Conservation (phyloP, 495 filamentous ascomycete species). For the Penicillium arizonense region DNA sequence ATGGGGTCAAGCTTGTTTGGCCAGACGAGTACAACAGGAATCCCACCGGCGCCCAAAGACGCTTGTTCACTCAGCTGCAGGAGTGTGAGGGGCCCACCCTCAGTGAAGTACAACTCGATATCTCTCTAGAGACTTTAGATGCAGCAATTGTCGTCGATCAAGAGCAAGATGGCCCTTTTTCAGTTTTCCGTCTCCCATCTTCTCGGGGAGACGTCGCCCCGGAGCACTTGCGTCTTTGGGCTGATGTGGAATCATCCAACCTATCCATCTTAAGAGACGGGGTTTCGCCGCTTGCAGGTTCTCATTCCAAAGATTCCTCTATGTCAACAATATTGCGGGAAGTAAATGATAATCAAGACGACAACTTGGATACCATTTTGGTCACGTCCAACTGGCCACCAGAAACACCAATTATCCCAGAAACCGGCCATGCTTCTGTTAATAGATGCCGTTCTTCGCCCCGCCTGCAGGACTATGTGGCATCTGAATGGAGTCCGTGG, state of each 20-base stretch:
- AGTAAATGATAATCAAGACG: neutral
- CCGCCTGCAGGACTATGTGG: neutral
- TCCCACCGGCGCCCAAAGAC: neutral
- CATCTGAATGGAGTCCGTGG: neutral
- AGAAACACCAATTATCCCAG: no score
- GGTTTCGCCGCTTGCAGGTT: neutral
- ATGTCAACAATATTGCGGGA: neutral
- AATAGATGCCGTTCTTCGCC: neutral
- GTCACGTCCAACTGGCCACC: no score
- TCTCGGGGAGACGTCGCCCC: no score
- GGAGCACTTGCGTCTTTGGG: no score
- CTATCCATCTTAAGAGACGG: neutral
- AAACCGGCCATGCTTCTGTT: no score
- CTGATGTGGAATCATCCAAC: neutral
- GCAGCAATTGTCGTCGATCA: neutral
- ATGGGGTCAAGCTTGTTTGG: neutral
- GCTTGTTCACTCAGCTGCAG: neutral
- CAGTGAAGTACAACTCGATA: neutral
- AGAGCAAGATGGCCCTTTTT: neutral
- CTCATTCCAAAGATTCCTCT: neutral
- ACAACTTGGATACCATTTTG: neutral
- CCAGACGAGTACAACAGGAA: neutral
- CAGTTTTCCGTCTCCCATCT: neutral
- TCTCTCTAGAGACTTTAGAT: neutral
- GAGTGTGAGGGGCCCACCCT: neutral